Evolutionary conservation across 1,139 yeast species (phyloP).

Genomic region (Yamadazyma membranifaciens): DNA sequence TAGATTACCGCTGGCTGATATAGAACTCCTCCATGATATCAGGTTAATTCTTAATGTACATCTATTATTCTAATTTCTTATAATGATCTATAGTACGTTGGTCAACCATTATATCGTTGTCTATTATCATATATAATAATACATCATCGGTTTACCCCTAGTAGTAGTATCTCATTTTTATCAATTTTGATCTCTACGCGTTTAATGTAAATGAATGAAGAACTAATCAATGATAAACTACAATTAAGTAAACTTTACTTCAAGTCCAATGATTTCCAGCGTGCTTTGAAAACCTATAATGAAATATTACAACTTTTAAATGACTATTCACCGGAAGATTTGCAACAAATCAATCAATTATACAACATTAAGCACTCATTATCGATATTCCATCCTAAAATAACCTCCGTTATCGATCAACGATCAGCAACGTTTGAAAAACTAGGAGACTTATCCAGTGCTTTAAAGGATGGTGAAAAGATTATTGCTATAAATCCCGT

Average conservation of each 20-base stretch:
- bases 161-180: no score
- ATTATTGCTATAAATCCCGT: constrained; percentile 50
- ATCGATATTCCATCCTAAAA: constrained; percentile 26
- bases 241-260: constrained; percentile 34
- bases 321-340: constrained; percentile 13
- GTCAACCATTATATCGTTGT: no score
- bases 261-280: constrained; percentile 25
- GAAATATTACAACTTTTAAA: constrained; percentile 19
- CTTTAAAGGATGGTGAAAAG: constrained; percentile 45
- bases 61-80: no score
- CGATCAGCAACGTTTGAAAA: constrained; percentile 63
- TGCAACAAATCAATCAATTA: constrained; percentile 20
- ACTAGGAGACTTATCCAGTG: constrained; percentile 34
- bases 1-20: no score
- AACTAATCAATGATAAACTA: constrained; percentile 27
- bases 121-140: no score
- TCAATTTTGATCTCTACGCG: background rate
- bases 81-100: no score
- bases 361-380: constrained; percentile 27
- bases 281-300: constrained; percentile 27
- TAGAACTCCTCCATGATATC: no score
- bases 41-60: no score
- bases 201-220: constrained; percentile 13
- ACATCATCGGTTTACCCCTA: no score
- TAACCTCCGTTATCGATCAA: constrained; percentile 38